These are phyloP conservation scores for Sesbania bispinosa DNA, from an alignment of 306 rosid genomes.

Conservation along the genomic window DNA sequence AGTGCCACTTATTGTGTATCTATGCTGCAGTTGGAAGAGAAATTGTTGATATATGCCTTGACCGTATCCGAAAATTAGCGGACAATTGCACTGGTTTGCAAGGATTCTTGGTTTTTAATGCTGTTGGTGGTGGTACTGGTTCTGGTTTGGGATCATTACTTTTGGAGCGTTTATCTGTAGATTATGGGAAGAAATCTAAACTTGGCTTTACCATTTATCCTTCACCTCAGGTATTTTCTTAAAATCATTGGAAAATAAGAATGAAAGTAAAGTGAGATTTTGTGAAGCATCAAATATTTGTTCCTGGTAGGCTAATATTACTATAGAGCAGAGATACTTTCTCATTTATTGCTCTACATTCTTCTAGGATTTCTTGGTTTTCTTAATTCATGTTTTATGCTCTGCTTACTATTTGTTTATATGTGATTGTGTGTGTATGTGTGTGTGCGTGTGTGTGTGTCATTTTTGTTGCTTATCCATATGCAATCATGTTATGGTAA, in stretches of 20 bases:
- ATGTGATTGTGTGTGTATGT: no score
- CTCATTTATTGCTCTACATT: no score
- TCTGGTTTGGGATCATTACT: conserved; percentile 76
- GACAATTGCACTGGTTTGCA: conserved; percentile 82
- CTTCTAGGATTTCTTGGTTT: no score
- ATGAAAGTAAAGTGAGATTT: not conserved
- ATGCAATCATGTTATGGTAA: conserved; percentile 10
- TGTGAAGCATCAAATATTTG: not conserved
- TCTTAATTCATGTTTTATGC: no score
- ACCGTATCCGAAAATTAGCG: conserved; percentile 64
- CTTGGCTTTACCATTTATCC: conserved; percentile 74
- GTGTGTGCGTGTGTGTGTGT: no score
- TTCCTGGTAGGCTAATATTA: not conserved
- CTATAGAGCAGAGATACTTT: no score
- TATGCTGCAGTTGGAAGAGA: conserved; percentile 67
- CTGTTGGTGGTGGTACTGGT: conserved; percentile 89
- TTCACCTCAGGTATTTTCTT: conserved; percentile 65
- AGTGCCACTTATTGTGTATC: conserved; percentile 22
- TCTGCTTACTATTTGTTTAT: no score
- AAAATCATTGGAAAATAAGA: not conserved
- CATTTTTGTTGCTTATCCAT: not conserved
- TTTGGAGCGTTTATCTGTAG: conserved; percentile 69
- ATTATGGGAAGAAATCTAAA: conserved; percentile 74
- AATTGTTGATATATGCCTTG: conserved; percentile 71
- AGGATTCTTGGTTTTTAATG: conserved; percentile 72